Evolutionary conservation across 176 grass and related monocot species (phyloP).

Genomic region (Microstegium vimineum): DNA sequence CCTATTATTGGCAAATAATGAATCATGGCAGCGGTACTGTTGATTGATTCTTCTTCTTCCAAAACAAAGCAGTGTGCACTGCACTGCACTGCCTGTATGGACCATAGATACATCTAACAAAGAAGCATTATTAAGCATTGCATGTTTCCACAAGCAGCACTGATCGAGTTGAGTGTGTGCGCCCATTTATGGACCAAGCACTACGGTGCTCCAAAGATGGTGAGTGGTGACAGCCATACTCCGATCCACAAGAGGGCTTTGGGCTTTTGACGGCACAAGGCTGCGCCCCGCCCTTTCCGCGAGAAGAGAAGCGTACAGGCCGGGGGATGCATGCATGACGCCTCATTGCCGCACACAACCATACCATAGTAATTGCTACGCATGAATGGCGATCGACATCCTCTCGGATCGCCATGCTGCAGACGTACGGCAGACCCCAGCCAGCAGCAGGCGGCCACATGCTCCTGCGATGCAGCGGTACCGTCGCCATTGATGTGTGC

Average conservation of each 20-base stretch:
- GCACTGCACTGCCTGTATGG: neutral
- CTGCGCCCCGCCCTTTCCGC: no score
- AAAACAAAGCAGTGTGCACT: neutral
- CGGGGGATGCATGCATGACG: no score
- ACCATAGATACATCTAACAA: neutral
- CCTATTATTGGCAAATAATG: neutral
- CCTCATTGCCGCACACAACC: no score
- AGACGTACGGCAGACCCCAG: neutral
- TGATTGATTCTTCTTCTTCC: neutral
- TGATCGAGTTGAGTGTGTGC: neutral
- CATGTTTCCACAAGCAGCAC: neutral
- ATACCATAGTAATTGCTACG: neutral
- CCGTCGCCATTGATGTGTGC: conserved; percentile 6
- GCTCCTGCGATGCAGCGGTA: neutral
- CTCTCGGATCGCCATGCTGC: neutral
- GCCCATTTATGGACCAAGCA: neutral
- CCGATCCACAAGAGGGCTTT: neutral
- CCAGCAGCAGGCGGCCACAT: conserved; percentile 16
- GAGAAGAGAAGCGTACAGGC: no score
- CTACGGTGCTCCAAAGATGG: neutral
- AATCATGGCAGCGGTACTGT: neutral
- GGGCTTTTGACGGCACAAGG: neutral
- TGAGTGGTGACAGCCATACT: neutral
- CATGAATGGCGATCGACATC: neutral
- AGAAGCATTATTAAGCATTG: neutral